Evolutionary conservation across 2,329 filamentous ascomycete genomes (phyloP).

Genomic region (Hortaea werneckii): DNA sequence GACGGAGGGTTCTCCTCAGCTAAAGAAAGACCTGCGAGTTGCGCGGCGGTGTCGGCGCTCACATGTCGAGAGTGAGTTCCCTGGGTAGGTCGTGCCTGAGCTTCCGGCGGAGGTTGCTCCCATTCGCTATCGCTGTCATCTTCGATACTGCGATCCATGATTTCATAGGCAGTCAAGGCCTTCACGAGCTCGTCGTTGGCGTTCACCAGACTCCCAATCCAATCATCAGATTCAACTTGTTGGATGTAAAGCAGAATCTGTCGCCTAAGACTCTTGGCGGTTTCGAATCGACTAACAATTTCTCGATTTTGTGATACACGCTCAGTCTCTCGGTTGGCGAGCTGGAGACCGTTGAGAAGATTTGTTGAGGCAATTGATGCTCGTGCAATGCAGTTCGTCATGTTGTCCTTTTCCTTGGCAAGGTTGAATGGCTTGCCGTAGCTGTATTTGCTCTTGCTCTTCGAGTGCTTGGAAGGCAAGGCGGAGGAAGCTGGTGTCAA

Average conservation of each 20-base stretch:
- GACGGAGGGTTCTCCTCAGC: constrained; percentile 33
- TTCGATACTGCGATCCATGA: constrained; percentile 78
- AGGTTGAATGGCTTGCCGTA: constrained; percentile 62
- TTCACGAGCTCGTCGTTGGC: constrained; percentile 94
- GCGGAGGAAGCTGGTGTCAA: constrained; percentile 21
- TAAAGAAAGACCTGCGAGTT: constrained; percentile 37
- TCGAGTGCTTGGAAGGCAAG: constrained; percentile 22
- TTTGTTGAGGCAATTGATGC: constrained; percentile 87
- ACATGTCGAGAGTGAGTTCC: constrained; percentile 2
- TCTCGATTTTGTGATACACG: constrained; percentile 75
- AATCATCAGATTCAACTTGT: constrained; percentile 80
- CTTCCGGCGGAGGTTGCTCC: constrained; percentile 30
- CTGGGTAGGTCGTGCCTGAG: constrained; percentile 4
- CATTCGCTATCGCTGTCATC: constrained; percentile 57
- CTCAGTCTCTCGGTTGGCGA: constrained; percentile 81
- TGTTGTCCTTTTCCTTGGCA: constrained; percentile 74
- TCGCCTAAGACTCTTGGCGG: constrained; percentile 73
- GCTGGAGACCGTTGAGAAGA: constrained; percentile 73
- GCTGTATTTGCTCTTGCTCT: constrained; percentile 34
- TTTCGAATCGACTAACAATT: constrained; percentile 69
- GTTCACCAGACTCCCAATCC: constrained; percentile 79
- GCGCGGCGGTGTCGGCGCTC: constrained; percentile 25
- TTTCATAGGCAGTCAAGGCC: constrained; percentile 87
- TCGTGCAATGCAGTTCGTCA: constrained; percentile 81
- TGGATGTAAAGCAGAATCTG: constrained; percentile 89